A percentile compares a stretch with the other conserved stretches of the same genome.
Conservation (phyloP, 257 asterid genomes). For the Fraxinus anomala region DNA sequence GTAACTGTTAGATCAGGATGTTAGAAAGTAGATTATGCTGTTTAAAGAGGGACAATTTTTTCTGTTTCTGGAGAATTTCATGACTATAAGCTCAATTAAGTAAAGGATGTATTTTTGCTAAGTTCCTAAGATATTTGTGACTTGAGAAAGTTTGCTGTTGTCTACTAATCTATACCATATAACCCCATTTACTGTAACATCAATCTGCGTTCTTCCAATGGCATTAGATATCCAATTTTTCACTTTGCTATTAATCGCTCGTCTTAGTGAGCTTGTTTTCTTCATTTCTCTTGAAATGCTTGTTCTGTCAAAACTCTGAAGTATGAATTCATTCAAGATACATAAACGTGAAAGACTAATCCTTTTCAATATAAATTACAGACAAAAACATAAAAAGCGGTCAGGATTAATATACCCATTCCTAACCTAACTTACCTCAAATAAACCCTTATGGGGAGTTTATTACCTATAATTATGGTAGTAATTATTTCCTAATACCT, state of each 20-base stretch:
- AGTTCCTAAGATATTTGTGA: neutral
- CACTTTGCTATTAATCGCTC: neutral
- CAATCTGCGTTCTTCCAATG: conserved; percentile 20
- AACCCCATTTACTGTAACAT: conserved; percentile 21
- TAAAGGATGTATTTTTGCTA: neutral
- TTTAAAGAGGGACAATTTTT: conserved; percentile 14
- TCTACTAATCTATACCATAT: conserved; percentile 27
- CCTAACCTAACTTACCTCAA: neutral
- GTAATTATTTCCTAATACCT: conserved; percentile 41
- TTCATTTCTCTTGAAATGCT: neutral
- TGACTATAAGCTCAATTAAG: conserved; percentile 26
- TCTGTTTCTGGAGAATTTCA: conserved; percentile 12
- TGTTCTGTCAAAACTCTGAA: neutral
- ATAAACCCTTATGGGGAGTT: neutral
- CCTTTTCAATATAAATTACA: conserved; percentile 1
- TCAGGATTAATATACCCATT: neutral
- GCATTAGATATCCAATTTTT: neutral
- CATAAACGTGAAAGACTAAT: neutral
- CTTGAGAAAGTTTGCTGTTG: conserved; percentile 23
- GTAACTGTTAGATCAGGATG: conserved; percentile 38
- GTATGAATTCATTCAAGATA: neutral
- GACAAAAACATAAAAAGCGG: neutral
- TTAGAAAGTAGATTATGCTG: conserved; percentile 28
- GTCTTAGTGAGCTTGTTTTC: neutral
- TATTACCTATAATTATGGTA: neutral